Evolutionary conservation across 2,329 filamentous ascomycete genomes (phyloP), one percentile per base, ranked within the genome.

Genomic region (Fusarium lyarnte): DNA sequence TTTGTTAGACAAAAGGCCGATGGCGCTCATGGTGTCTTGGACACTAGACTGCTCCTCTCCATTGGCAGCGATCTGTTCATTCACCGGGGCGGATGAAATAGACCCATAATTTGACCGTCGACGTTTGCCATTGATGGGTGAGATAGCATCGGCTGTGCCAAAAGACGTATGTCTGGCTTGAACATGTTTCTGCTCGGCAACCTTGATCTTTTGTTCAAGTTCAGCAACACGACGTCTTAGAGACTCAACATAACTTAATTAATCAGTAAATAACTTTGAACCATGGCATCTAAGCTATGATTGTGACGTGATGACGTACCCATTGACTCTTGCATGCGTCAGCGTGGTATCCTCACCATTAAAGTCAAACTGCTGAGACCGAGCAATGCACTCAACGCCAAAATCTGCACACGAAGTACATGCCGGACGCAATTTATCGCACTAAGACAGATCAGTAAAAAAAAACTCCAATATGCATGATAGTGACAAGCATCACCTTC

Each of bases 11-110:
- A 71, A 21, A 1, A 70, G 53, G 3, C 67, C 67, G 19, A 71
- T 71, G 7, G 69, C 69, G n/a, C 67, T 71, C 57, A 71, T 67
- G 3, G 69, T 71, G 2, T 71, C 69, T 29, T 71, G 62, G 1
- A 71, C 67, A 0, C 67, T 71, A 6, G 69, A 71, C 19, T 71
- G 67, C 6, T 71, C 69, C 0, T 71, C 67, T 0, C 57, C 29
- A 23, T 39, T 36, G 1, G 4, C 51, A 0, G n/a, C 4, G 1
- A 4, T 14, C 1, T 21, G 8, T 1, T 52, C 52, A 17, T 23
- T 35, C 2, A 6, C 25, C 0, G 17, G 39, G 0, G 9, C 6
- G 0, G 38, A 59, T 0, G 45, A 25, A 1, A 51, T 16, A 21
- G 53, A 54, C 0, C 11, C 31, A 16, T 54, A 42, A 2, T 43